Base-by-base conservation (phyloP, 495 filamentous ascomycete species). In the Physcia stellaris region DNA sequence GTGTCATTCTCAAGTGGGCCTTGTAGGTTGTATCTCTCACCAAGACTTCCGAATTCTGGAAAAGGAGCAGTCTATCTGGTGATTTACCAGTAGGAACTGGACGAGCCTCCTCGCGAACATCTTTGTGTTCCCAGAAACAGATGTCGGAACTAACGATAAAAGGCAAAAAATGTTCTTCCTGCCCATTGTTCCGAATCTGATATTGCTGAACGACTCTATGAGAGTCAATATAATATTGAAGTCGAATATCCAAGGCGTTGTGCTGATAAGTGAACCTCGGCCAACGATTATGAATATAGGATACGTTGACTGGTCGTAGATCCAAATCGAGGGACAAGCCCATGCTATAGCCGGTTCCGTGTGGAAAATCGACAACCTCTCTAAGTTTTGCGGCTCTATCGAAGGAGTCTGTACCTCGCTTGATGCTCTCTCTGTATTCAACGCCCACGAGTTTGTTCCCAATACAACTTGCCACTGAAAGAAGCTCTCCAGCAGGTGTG, bases 41-140 rank as follows among this genome's bases (percentile, higher is more conserved):
- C 33, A 35, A 21, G 5, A 35, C 33, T 21, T 35, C 15, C 5
- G 33, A n/a, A 35, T 35, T 35, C 4, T 21, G 33, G 4, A 35
- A 21, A 4, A 35, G 33, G 12, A 35, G 18, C 12, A 35, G 6
- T 5, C 33, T 19, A 21, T 19, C 1, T 0, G 33, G 7, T 9
- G 33, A 18, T 15, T 35, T 35, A 5, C 18, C 18, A 10, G 15
- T 3, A 5, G 33, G 13, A 1, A 35, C 33, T 9, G 18, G 15
- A 6, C 24, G 16, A 10, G 24, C 24, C 24, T 6, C 18, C 9
- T 11, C 9, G 2, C 13, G 0, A 1, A 4, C 5, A 9, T 11
- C 1, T 4, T 22, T 21, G 11, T 35, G 33, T 3, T 35, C 33
- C 16, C 18, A 12, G 24, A 35, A 35, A 21, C 13, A 17, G 5